Base-by-base conservation (phyloP, 768 basidiomycete genomes). In the Xerocomellus chrysenteron region DNA sequence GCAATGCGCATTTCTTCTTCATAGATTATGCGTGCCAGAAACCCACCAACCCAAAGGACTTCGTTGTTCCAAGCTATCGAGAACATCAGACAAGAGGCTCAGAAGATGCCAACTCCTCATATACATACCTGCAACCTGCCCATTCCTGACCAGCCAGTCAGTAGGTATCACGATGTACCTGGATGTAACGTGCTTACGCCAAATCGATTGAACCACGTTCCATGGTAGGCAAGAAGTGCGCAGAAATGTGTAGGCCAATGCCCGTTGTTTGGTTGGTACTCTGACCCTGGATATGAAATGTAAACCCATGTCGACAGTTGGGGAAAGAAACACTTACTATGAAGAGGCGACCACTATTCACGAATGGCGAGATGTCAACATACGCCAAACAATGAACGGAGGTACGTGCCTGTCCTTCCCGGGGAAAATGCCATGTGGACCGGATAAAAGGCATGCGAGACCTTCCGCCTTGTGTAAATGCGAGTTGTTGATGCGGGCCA, bases 241-340 rank as follows among this genome's bases (percentile, higher is more conserved):
- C 86, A 3, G 92, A 78, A 54, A 89, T 72, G 52, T 87, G 83
- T 0, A 79, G 75, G 2, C 77, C 78, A 13, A 84, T 73, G 17
- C 95, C 95, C 0, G 95, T 96, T 2, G 92, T 95, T 71, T 98
- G 95, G 7, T 80, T 86, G 3, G 93, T 96, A 17, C 92, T 84
- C 71, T 95, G 93, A 16, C 92, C 92, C 89, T 91, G 19, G 7
- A 47, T 21, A 47, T 8, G 14, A 30, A 12, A 19, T 54, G 39
- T 39, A 37, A 4, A 35, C 19, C 4, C 7, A 4, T 2, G 10
- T 42, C 11, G 33, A 40, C 16, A 14, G 17, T 37, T 10, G 24
- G 5, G n/a, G 6, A 46, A 40, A 11, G 16, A 5, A 28, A 26
- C 2, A 47, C 60, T 33, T 24, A 63, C 60, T 26, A 61, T 62